Percentiles rank a stretch among this genome's conserved stretches.
These are phyloP conservation scores for Rhodotorula sp. DNA, from an alignment of 1,284 basidiomycete species.

Conservation along the genomic window DNA sequence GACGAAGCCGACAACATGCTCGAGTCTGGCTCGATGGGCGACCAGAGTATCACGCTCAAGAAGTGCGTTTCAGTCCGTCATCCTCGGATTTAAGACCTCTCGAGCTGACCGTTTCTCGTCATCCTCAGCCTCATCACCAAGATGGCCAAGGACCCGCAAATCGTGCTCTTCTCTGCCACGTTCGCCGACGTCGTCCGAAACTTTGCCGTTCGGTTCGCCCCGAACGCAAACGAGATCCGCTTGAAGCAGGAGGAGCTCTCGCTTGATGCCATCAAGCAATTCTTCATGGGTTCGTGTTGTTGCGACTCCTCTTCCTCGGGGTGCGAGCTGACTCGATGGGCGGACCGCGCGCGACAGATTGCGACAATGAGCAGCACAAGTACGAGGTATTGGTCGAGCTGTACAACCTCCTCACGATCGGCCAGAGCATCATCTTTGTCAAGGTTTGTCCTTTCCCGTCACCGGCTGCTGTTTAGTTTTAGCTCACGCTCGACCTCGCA, in stretches of 20 bases:
- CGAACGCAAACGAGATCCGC: slow-evolving; percentile 93
- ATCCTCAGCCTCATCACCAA: slow-evolving; percentile 35
- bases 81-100: background rate
- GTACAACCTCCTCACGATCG: slow-evolving; percentile 88
- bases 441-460: slow-evolving; percentile 58
- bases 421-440: slow-evolving; percentile 97
- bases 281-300: slow-evolving; percentile 79
- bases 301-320: slow-evolving; percentile 45
- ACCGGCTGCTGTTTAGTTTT: background rate
- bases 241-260: slow-evolving; percentile 91
- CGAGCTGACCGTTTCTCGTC: background rate
- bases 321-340: slow-evolving; percentile 29
- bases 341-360: slow-evolving; percentile 37
- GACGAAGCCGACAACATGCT: slow-evolving; percentile 99
- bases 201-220: slow-evolving; percentile 90
- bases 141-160: slow-evolving; percentile 57
- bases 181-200: slow-evolving; percentile 89
- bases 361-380: slow-evolving; percentile 76
- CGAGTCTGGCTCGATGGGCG: slow-evolving; percentile 83
- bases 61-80: slow-evolving; percentile 62
- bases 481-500: slow-evolving; percentile 46
- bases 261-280: slow-evolving; percentile 93
- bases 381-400: slow-evolving; percentile 91
- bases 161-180: slow-evolving; percentile 96
- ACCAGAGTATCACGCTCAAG: slow-evolving; percentile 92